Conservation (phyloP, 2,329 filamentous ascomycete genomes). For the Fusarium bactridioides region DNA sequence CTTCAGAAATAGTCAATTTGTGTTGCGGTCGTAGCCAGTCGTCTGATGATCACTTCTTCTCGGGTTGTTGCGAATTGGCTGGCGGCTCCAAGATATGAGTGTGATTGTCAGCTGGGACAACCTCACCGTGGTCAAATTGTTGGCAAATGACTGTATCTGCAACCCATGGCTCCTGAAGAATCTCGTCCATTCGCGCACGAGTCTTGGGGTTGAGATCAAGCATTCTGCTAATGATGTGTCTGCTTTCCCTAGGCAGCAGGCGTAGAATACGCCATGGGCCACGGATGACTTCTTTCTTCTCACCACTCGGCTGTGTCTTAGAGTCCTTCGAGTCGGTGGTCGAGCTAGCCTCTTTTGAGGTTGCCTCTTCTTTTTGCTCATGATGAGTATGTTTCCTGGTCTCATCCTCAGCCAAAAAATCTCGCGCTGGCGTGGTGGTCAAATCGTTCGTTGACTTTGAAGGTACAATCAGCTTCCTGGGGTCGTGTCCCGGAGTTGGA, state of each 20-base stretch:
- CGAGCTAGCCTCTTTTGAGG: constrained; percentile 10
- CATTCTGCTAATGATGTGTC: constrained; percentile 92
- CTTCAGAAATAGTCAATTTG: constrained; percentile 3
- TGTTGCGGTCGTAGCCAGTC: not conserved
- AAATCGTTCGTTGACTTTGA: constrained; percentile 56
- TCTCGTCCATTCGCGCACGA: constrained; percentile 84
- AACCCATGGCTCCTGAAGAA: constrained; percentile 91
- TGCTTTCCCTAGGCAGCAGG: constrained; percentile 85
- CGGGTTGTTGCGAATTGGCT: constrained; percentile 48
- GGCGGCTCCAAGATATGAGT: constrained; percentile 85
- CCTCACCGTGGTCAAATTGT: constrained; percentile 74
- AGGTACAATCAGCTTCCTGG: constrained; percentile 59
- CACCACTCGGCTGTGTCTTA: constrained; percentile 41
- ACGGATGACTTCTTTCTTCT: constrained; percentile 81
- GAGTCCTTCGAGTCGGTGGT: constrained; percentile 27
- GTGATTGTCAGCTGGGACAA: constrained; percentile 79
- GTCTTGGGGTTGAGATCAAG: constrained; percentile 85
- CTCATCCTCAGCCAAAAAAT: constrained; percentile 50
- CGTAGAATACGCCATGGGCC: constrained; percentile 91
- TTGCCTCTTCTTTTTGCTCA: constrained; percentile 30
- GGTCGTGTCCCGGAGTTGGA: constrained; percentile 77
- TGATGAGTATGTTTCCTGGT: constrained; percentile 35
- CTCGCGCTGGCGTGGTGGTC: constrained; percentile 49
- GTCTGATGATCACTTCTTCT: constrained; percentile 33
- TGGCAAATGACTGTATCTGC: constrained; percentile 82